phyloP scores from a whole-genome alignment of 257 asterid genomes.

The Anisodus acutangulus region DNA sequence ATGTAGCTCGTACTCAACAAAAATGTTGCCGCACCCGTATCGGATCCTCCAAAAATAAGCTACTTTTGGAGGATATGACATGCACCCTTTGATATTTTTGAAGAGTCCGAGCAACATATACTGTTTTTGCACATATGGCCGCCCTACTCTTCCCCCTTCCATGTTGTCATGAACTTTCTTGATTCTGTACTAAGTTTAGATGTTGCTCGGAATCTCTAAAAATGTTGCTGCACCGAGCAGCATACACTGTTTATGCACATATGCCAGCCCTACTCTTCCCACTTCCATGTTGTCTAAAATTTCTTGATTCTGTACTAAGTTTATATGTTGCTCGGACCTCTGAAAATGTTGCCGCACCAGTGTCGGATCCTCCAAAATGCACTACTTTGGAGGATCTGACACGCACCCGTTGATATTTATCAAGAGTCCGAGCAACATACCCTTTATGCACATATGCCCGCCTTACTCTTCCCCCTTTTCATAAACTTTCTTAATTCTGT shows the following conservation, averaged over 20 bases:
- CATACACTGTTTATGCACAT: no score
- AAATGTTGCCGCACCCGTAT: no score
- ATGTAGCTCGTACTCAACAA: neutral
- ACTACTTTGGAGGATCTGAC: neutral
- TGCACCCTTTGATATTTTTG: neutral
- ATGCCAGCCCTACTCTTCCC: no score
- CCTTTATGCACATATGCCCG: neutral
- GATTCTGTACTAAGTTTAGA: neutral
- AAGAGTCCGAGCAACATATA: neutral
- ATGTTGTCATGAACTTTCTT: neutral
- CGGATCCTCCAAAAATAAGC: neutral
- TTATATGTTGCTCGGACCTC: no score
- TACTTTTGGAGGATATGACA: neutral
- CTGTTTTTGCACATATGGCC: neutral
- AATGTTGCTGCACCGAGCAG: no score
- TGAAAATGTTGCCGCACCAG: no score
- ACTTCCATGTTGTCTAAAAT: neutral
- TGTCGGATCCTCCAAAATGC: no score
- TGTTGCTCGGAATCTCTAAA: no score
- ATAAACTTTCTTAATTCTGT: conserved; percentile 1
- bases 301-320: neutral
- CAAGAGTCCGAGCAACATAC: neutral
- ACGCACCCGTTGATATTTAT: neutral
- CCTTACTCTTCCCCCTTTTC: neutral
- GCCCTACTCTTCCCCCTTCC: neutral